Conservation (phyloP, 73 alveolate species). For the Paramecium tetraurelia region DNA sequence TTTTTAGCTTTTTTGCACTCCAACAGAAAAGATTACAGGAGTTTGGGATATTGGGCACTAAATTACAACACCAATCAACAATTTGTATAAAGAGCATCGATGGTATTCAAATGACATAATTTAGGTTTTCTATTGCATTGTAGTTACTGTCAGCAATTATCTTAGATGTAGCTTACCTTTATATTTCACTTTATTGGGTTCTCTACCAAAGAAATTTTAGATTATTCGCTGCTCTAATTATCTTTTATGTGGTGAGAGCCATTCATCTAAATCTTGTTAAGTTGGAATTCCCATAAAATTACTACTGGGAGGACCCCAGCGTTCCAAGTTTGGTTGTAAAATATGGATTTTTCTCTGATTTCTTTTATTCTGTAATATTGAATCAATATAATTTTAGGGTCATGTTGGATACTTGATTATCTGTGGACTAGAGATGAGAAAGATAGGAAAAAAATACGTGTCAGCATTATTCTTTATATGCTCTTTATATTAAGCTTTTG, state of each 20-base stretch:
- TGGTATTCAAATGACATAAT: not conserved
- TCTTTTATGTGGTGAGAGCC: constrained; percentile 22
- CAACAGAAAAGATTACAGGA: not conserved
- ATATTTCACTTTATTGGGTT: constrained; percentile 24
- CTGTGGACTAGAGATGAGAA: not conserved
- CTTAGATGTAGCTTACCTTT: not conserved
- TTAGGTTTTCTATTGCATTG: not conserved
- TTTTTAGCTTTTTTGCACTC: not conserved
- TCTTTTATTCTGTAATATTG: constrained; percentile 1
- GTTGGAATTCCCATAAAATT: not conserved
- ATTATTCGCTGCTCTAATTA: constrained; percentile 4
- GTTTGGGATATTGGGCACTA: not conserved
- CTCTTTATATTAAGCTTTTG: constrained; percentile 4
- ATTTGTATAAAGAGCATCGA: not conserved
- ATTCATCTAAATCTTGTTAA: not conserved
- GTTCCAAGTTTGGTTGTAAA: not conserved
- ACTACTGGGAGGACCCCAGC: not conserved
- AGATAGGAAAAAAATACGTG: not conserved
- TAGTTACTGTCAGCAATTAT: not conserved
- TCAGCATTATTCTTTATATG: not conserved
- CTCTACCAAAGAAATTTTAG: not conserved
- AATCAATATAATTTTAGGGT: not conserved
- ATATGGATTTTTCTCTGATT: constrained; percentile 22
- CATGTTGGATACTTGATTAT: constrained; percentile 27
- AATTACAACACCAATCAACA: not conserved